phyloP scores from a whole-genome alignment of 306 rosid species.

The Cucurbita argyrosperma region DNA sequence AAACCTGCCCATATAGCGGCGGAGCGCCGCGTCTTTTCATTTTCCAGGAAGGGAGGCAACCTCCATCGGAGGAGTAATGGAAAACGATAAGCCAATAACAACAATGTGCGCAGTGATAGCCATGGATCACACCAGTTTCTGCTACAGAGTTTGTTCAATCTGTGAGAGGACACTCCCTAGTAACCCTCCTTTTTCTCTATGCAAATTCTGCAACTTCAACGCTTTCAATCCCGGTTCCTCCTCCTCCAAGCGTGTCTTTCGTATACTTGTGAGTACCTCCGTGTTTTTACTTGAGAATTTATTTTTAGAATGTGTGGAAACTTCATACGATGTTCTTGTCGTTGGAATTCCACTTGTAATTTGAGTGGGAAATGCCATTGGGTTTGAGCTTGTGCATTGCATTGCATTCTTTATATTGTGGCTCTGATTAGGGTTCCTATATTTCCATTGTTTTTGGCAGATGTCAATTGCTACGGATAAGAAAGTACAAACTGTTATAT shows the following conservation, averaged over 20 bases:
- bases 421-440: not conserved
- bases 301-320: not conserved
- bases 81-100: conserved; percentile 14
- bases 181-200: conserved; percentile 19
- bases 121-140: conserved; percentile 28
- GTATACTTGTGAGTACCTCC: conserved; percentile 28
- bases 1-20: too few species aligned
- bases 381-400: not conserved
- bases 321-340: not conserved
- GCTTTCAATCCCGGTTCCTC: conserved; percentile 19
- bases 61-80: conserved; percentile 10
- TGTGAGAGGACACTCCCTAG: conserved; percentile 48
- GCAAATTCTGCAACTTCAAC: conserved; percentile 37
- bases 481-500: conserved; percentile 36
- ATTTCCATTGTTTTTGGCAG: conserved; percentile 17
- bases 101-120: conserved; percentile 30
- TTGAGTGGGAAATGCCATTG: not conserved
- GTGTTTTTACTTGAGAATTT: not conserved
- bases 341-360: not conserved
- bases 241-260: conserved; percentile 49
- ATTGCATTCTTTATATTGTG: not conserved
- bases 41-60: not conserved
- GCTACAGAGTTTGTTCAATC: conserved; percentile 44
- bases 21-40: not conserved
- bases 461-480: conserved; percentile 62